Evolutionary conservation across 768 basidiomycete genomes (phyloP).

Genomic region (Kwoniella europaea): DNA sequence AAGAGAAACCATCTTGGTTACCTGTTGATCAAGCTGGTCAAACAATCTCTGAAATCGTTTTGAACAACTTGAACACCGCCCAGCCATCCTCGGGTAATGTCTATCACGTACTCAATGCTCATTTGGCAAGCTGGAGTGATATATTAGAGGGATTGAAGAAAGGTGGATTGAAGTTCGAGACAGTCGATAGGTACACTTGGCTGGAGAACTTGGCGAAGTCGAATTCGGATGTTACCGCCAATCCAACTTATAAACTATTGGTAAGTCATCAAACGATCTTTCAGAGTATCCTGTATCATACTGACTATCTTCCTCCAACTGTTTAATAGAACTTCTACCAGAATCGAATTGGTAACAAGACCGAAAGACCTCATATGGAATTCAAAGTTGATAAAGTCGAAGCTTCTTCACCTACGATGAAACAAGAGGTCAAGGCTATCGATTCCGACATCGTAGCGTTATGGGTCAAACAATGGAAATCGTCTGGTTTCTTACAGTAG

Average conservation of each 20-base stretch:
- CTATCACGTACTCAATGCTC: constrained; percentile 60
- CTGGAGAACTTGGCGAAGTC: constrained; percentile 57
- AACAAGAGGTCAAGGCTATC: constrained; percentile 50
- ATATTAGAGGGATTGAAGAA: constrained; percentile 60
- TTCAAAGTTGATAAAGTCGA: constrained; percentile 58
- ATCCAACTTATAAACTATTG: constrained; percentile 62
- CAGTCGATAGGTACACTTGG: constrained; percentile 60
- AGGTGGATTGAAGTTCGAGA: constrained; percentile 61
- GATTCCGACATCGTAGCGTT: constrained; percentile 59
- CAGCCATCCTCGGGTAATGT: constrained; percentile 42
- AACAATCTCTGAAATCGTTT: constrained; percentile 63
- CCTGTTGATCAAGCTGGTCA: constrained; percentile 65
- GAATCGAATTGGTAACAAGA: constrained; percentile 51
- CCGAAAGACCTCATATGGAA: constrained; percentile 57
- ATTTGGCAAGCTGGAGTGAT: constrained; percentile 58
- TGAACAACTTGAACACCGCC: constrained; percentile 16
- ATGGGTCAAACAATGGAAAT: constrained; percentile 62
- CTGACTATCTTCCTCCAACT: neutral
- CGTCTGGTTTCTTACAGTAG: constrained; percentile 59
- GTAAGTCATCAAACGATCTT: constrained; percentile 27
- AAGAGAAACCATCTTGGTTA: constrained; percentile 63
- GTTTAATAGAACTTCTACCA: constrained; percentile 58
- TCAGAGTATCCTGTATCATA: neutral
- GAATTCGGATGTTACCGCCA: constrained; percentile 59
- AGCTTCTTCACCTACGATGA: constrained; percentile 57